Evolutionary conservation across 1,139 yeast genomes (phyloP).

Genomic region (Suhomyces atakaporum): DNA sequence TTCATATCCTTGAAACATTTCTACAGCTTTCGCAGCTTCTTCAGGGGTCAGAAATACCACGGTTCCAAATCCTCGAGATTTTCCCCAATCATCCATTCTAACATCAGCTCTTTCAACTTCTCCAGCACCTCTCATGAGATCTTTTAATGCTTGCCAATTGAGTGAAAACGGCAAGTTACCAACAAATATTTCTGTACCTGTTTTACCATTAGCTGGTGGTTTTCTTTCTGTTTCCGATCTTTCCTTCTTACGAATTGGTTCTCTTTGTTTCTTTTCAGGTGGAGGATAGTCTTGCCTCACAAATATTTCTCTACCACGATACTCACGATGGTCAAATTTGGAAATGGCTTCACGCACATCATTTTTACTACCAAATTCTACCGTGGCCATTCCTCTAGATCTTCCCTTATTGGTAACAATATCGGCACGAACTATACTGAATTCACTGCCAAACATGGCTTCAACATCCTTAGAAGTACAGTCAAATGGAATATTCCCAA

Average conservation of each 20-base stretch:
- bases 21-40: constrained; percentile 64
- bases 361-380: constrained; percentile 70
- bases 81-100: constrained; percentile 65
- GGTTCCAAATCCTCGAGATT: constrained; percentile 85
- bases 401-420: constrained; percentile 82
- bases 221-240: constrained; percentile 14
- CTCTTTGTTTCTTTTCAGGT: constrained; percentile 48
- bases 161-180: constrained; percentile 81
- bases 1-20: constrained; percentile 63
- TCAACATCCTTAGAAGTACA: constrained; percentile 61
- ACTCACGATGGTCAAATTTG: constrained; percentile 64
- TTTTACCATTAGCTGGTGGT: constrained; percentile 21
- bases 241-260: constrained; percentile 15
- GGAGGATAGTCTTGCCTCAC: constrained; percentile 91
- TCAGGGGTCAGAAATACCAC: constrained; percentile 62
- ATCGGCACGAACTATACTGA: constrained; percentile 81
- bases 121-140: constrained; percentile 77
- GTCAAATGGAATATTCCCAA: constrained; percentile 73
- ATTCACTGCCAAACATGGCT: constrained; percentile 60
- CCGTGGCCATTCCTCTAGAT: constrained; percentile 91
- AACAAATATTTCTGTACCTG: constrained; percentile 73
- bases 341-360: constrained; percentile 78
- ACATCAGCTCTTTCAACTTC: constrained; percentile 81
- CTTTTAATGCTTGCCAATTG: constrained; percentile 85
- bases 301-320: constrained; percentile 80